phyloP scores from a whole-genome alignment of 192 early-diverging fungal genomes.

The Powellomyces hirtus region DNA sequence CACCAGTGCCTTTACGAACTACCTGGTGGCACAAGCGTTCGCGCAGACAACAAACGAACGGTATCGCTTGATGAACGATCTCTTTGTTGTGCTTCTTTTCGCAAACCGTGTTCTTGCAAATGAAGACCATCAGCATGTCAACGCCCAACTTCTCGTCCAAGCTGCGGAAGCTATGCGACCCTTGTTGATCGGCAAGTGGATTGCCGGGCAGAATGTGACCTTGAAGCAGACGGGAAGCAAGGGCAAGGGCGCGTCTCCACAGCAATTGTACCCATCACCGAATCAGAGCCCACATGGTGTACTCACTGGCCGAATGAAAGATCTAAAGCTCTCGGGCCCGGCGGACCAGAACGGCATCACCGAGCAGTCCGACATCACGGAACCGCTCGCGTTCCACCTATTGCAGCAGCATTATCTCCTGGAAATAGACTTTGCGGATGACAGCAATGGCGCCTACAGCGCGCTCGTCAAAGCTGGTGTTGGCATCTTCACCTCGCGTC shows the following conservation, averaged over 20 bases:
- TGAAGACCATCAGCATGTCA: not conserved
- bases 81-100: conserved; percentile 8
- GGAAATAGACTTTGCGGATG: conserved; percentile 11
- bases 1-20: conserved; percentile 19
- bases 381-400: conserved; percentile 15
- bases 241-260: not conserved
- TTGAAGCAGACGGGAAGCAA: not conserved
- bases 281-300: not conserved
- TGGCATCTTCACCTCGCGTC: not conserved
- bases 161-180: not conserved
- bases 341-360: not conserved
- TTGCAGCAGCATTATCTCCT: conserved; percentile 19
- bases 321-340: not conserved
- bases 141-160: not conserved
- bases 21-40: not conserved
- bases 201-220: not conserved
- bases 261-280: not conserved
- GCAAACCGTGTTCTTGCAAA: not conserved
- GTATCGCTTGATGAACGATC: not conserved
- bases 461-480: not conserved
- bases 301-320: not conserved
- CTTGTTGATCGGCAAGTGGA: not conserved
- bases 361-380: not conserved
- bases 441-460: not conserved
- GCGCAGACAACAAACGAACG: not conserved